Conservation (phyloP, 2,329 filamentous ascomycete genomes). For the Penicillium sp. region DNA sequence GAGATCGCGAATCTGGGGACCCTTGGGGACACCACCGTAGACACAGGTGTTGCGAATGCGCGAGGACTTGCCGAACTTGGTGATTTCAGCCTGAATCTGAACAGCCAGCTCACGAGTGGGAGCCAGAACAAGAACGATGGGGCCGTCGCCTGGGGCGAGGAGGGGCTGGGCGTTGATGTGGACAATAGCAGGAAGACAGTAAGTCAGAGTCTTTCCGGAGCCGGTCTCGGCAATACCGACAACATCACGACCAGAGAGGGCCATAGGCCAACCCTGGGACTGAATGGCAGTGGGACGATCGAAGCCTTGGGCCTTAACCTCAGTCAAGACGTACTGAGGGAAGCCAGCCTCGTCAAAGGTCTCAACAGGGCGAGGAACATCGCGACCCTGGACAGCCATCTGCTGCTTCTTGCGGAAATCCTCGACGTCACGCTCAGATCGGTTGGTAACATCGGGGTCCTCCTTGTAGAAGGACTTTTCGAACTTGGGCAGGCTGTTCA, state of each 20-base stretch:
- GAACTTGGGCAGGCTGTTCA: slow-evolving; percentile 80
- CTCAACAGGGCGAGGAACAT: slow-evolving; percentile 89
- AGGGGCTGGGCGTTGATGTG: slow-evolving; percentile 99
- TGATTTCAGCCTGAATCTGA: slow-evolving; percentile 97
- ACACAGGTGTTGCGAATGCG: slow-evolving; percentile 98
- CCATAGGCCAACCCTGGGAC: slow-evolving; percentile 98
- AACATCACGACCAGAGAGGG: slow-evolving; percentile 92
- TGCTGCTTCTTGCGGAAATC: slow-evolving; percentile 79
- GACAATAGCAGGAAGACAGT: slow-evolving; percentile 95
- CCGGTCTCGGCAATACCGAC: slow-evolving; percentile 99
- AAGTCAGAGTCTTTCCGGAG: slow-evolving; percentile 97
- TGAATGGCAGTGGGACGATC: slow-evolving; percentile 90
- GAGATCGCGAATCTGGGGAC: slow-evolving; percentile 91
- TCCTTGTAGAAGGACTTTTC: slow-evolving; percentile 99
- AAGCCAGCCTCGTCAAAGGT: slow-evolving; percentile 98
- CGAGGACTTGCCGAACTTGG: slow-evolving; percentile 96
- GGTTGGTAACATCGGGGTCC: slow-evolving; percentile 67
- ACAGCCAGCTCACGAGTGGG: slow-evolving; percentile 97
- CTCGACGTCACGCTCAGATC: slow-evolving; percentile 73
- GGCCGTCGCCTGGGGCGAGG: slow-evolving; percentile 87
- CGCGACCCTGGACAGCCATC: slow-evolving; percentile 72
- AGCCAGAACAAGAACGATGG: slow-evolving; percentile 91
- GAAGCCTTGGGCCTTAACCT: slow-evolving; percentile 98
- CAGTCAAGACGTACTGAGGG: slow-evolving; percentile 92
- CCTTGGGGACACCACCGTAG: slow-evolving; percentile 97